phyloP scores from a whole-genome alignment of 345 rosid genomes.

The Abelmoschus esculentus region DNA sequence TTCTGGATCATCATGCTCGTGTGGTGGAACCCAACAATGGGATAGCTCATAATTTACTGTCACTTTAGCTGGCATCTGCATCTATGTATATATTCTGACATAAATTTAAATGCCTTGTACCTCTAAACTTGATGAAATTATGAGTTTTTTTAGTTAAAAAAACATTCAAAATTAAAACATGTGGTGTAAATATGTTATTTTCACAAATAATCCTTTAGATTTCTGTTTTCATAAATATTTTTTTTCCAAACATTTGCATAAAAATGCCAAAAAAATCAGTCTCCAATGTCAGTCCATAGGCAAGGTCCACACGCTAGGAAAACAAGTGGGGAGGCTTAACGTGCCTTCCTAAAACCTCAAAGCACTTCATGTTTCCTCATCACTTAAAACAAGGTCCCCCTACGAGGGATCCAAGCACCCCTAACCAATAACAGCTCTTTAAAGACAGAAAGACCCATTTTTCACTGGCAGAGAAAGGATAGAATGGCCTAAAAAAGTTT shows the following conservation, averaged over 20 bases:
- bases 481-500: too few species aligned
- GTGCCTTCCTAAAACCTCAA: neutral
- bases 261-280: neutral
- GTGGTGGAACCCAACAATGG: neutral
- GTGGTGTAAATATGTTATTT: too few species aligned
- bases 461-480: neutral
- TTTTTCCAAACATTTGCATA: too few species aligned
- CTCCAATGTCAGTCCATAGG: neutral
- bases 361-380: neutral
- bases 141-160: too few species aligned
- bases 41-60: slow-evolving; percentile 1
- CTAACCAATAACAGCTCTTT: neutral
- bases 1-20: neutral
- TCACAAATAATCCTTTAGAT: too few species aligned
- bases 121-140: too few species aligned
- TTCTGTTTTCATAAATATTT: too few species aligned
- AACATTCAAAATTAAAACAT: too few species aligned
- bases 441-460: neutral
- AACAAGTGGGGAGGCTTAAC: neutral
- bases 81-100: too few species aligned
- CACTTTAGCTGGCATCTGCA: neutral
- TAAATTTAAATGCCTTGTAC: too few species aligned
- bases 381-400: neutral
- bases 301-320: neutral
- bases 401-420: neutral